Evolutionary conservation across 768 basidiomycete species (phyloP).

Genomic region (Macrolepiota albuminosa): DNA sequence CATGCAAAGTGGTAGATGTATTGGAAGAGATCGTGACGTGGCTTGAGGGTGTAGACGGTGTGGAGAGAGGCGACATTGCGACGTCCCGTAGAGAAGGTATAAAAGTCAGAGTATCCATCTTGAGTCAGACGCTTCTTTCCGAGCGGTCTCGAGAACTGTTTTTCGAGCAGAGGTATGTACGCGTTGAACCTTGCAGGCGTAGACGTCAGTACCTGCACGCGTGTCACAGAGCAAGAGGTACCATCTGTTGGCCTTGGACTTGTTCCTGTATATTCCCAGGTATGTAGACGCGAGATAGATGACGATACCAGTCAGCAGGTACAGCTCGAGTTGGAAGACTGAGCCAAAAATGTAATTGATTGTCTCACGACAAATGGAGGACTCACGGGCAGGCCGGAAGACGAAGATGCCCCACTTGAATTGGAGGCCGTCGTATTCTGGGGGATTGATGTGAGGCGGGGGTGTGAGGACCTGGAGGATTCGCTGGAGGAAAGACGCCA

Average conservation of each 20-base stretch:
- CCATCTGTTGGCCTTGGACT: slow-evolving; percentile 60
- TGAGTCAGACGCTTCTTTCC: slow-evolving; percentile 45
- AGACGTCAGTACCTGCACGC: slow-evolving; percentile 13
- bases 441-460: slow-evolving; percentile 45
- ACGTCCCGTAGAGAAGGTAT: slow-evolving; percentile 84
- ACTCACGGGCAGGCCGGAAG: slow-evolving; percentile 76
- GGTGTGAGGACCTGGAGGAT: slow-evolving; percentile 46
- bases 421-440: slow-evolving; percentile 72
- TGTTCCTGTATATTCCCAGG: slow-evolving; percentile 59
- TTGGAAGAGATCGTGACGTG: slow-evolving; percentile 81
- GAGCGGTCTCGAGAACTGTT: slow-evolving; percentile 72
- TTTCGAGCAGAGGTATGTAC: slow-evolving; percentile 50
- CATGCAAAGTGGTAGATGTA: slow-evolving; percentile 54
- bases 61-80: slow-evolving; percentile 75
- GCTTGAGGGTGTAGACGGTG: slow-evolving; percentile 69
- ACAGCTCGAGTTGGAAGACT: slow-evolving; percentile 67
- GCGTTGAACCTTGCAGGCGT: slow-evolving; percentile 48
- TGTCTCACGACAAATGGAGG: not conserved
- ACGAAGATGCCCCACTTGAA: slow-evolving; percentile 70
- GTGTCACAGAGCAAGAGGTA: slow-evolving; percentile 29
- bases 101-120: slow-evolving; percentile 78
- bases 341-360: slow-evolving; percentile 5
- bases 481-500: slow-evolving; percentile 28
- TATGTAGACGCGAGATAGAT: slow-evolving; percentile 54
- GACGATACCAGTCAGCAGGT: slow-evolving; percentile 47